Base-by-base conservation (phyloP, 805 yeast species). In the Yamadazyma phyllophila region DNA sequence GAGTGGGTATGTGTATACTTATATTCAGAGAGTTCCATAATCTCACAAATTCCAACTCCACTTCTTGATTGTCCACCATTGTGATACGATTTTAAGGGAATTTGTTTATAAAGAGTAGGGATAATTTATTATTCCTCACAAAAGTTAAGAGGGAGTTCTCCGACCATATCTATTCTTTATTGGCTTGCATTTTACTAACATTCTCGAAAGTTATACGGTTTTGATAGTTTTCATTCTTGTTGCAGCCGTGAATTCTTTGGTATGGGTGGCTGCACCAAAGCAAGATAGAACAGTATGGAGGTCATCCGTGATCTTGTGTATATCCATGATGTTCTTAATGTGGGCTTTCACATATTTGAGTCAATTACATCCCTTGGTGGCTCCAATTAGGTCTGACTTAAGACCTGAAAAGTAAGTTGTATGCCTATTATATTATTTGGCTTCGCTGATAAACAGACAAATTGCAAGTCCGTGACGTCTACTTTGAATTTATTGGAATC, bases 321-420 rank as follows among this genome's bases (percentile, higher is more conserved):
- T 87, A 55, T 77, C 88, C 16, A 83, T 87, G 91, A 83, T 87
- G 70, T 87, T 77, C 63, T 71, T 87, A 60, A 83, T 87, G 91
- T 87, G 95, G 95, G 97, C 97, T 27, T 83, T 90, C 58, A 90
- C 97, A 7, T 90, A 89, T 61, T 73, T 90, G 53, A 76, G 82
- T 47, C 97, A 91, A 63, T 72, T 91, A 48, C 97, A 91, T 66
- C 97, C 97, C 6, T 74, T 91, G 59, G 96, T 88, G 48, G 89
- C 81, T 36, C 97, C 97, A 35, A 86, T 85, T 63, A 81, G 97
- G 58, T 81, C 95, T 1, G 96, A 91, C 60, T 69, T 90, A 63
- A 83, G 97, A 69, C 96, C 95, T 8, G 96, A 90, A 64, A 50
- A 53, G 17, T 37, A 38, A 16, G 4, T 29, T 7, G 27, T 8